Evolutionary conservation across 331 rosid genomes (phyloP), one percentile per base, ranked within the genome.

Genomic region (Erythrophleum ivorense): DNA sequence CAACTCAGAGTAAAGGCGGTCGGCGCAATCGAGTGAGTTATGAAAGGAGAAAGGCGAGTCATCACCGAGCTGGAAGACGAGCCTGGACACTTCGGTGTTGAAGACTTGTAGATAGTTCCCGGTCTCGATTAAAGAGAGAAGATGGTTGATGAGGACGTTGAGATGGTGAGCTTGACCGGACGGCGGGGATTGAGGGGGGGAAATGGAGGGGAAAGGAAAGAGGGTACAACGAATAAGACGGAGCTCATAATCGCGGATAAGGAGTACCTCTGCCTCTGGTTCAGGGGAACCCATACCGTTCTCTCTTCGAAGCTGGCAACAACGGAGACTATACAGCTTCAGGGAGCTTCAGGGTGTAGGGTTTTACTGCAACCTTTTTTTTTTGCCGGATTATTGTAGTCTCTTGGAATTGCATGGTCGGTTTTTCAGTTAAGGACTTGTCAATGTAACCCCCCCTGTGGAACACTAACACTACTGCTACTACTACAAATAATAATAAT

Each of bases 201-300:
- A 19, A 41, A 21, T 55, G 70, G 87, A 79, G 18, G 88, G 78
- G 3, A 86, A 66, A 31, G 87, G 70, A 55, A 75, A 57, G 71
- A 93, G 78, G 59, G 92, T 89, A 80, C 94, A 90, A 45, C 92
- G 94, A 54, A 95, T 85, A 86, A 95, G 97, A 69, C 96, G 92
- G 52, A 95, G 93, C 91, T 95, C 99, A 81, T 81, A 85, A 50
- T 78, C 41, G 45, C 94, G 97, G 72, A 84, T 73, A 67, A 16
- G 70, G 2, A 50, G 41, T 6, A 65, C 33, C 11, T 85, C 77
- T 3, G 72, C 38, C 29, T 69, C 38, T 41, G 34, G 65, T 73
- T 79, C 75, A 7, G 31, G 16, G 52, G n/a, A 21, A 13, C 41
- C 54, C 88, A 88, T 85, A 15, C 9, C 2, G 57, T 16, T 11